Conservation (phyloP, 257 asterid genomes). For the Solanum infundibuliforme region DNA sequence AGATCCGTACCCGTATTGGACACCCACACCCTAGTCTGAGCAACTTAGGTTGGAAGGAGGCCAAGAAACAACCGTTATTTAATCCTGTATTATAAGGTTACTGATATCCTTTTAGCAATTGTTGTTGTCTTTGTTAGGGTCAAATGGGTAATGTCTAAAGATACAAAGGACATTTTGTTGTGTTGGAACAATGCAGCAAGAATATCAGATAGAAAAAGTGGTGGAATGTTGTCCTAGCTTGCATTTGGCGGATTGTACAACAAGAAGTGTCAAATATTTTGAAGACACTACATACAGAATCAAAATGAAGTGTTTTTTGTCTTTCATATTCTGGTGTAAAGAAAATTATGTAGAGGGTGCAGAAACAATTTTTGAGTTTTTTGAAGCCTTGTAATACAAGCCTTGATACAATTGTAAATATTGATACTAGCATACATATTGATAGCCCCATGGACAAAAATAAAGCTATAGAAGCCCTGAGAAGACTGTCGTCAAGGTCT, state of each 20-base stretch:
- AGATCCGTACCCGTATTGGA: too few species aligned
- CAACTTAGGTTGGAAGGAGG: background rate
- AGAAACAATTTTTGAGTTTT: background rate
- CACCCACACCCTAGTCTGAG: too few species aligned
- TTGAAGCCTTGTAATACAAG: background rate
- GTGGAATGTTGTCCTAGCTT: background rate
- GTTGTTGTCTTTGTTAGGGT: background rate
- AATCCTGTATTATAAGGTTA: background rate
- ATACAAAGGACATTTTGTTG: background rate
- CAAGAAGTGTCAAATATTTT: background rate
- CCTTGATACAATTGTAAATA: background rate
- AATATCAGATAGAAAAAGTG: background rate
- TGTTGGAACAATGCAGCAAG: background rate
- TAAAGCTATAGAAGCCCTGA: background rate
- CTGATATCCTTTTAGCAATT: background rate
- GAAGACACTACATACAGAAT: background rate
- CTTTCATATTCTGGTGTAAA: background rate
- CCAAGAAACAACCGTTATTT: background rate
- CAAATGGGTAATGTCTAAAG: background rate
- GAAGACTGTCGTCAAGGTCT: background rate
- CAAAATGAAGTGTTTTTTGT: background rate
- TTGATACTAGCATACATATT: background rate
- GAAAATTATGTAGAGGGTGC: background rate
- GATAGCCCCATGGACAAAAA: background rate
- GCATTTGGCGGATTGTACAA: background rate